Conservation (phyloP, 1,139 yeast genomes). For the Yamadazyma pseudoaaseri region DNA sequence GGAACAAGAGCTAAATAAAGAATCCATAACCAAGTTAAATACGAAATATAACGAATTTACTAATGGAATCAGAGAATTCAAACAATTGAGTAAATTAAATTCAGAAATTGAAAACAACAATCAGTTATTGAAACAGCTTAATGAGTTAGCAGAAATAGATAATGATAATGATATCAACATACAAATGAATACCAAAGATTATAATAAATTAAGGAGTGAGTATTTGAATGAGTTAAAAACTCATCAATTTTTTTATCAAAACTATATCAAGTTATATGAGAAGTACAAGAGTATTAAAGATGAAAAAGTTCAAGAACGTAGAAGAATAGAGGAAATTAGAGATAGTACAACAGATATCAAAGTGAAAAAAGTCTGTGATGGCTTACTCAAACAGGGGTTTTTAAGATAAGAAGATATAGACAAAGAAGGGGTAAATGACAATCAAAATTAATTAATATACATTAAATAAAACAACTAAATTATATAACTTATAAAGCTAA, state of each 20-base stretch:
- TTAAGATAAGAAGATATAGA: too few relatives aligned
- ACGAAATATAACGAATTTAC: conserved; percentile 10
- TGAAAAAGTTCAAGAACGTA: conserved; percentile 3
- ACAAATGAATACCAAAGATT: conserved; percentile 10
- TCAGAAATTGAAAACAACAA: conserved; percentile 20
- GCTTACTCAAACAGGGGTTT: conserved; percentile 18
- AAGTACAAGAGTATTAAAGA: conserved; percentile 30
- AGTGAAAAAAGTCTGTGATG: conserved; percentile 23
- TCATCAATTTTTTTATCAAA: conserved; percentile 30
- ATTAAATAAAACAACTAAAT: conserved; percentile 2
- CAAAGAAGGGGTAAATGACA: too few relatives aligned
- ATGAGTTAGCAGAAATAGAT: conserved; percentile 20
- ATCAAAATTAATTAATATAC: conserved; percentile 1
- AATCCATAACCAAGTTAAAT: conserved; percentile 11
- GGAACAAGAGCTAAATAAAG: conserved; percentile 17
- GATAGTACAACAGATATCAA: conserved; percentile 22
- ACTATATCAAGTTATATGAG: conserved; percentile 39
- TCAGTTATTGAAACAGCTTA: conserved; percentile 20
- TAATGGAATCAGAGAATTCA: conserved; percentile 10
- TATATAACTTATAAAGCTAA: conserved; percentile 38
- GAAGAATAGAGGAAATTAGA: conserved; percentile 22
- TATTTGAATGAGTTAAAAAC: conserved; percentile 30
- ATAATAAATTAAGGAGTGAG: conserved; percentile 30
- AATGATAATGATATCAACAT: conserved; percentile 11
- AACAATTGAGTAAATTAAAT: conserved; percentile 12